phyloP scores from a whole-genome alignment of 306 rosid species.

The Begonia fuchsioides region DNA sequence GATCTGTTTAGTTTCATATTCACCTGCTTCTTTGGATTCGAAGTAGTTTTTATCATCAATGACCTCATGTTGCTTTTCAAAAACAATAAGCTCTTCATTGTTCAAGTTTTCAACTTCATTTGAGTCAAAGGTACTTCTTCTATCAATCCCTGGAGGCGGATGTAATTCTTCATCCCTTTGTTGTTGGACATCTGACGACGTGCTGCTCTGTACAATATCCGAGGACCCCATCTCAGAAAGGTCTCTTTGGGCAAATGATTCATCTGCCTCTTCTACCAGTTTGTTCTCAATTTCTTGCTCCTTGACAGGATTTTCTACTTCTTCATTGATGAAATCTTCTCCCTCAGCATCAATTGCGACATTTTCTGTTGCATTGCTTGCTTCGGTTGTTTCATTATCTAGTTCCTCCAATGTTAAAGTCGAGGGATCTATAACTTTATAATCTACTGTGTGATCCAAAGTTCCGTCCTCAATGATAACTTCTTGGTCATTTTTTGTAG shows the following conservation, averaged over 20 bases:
- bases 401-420: not conserved
- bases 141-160: not conserved
- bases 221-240: not conserved
- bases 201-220: not conserved
- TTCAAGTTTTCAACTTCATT: not conserved
- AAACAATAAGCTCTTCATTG: not conserved
- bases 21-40: conserved; percentile 1
- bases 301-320: not conserved
- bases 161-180: not conserved
- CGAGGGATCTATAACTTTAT: not conserved
- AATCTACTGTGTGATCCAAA: not conserved
- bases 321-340: not conserved
- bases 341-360: not conserved
- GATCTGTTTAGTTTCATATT: too few relatives aligned
- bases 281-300: not conserved
- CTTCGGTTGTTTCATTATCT: not conserved
- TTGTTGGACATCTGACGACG: not conserved
- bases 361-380: not conserved
- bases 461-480: not conserved
- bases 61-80: not conserved
- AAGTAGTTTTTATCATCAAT: not conserved
- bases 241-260: not conserved
- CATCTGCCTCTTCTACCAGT: not conserved
- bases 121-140: not conserved
- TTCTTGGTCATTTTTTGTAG: not conserved